These are phyloP conservation scores for Trichoderma sp. DNA, from an alignment of 2,329 filamentous ascomycete genomes.

Conservation along the genomic window DNA sequence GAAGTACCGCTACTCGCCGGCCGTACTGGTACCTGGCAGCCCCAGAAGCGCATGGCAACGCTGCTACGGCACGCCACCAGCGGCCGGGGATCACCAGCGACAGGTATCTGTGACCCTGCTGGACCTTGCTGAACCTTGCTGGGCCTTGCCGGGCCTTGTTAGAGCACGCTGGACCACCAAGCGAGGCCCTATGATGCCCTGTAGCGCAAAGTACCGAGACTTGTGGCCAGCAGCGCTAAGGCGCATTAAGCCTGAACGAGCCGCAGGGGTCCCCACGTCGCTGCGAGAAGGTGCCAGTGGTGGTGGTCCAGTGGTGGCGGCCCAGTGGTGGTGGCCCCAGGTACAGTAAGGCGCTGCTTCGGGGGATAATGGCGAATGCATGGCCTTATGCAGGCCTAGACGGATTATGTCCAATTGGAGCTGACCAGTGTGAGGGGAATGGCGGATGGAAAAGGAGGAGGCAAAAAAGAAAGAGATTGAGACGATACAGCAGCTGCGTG, in stretches of 20 bases:
- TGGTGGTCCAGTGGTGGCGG: background rate
- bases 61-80: conserved; percentile 11
- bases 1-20: background rate
- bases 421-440: background rate
- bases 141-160: background rate
- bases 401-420: background rate
- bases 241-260: conserved; percentile 4
- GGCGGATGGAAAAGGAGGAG: background rate
- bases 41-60: conserved; percentile 14
- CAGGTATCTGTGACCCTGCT: no score
- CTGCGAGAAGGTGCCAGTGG: background rate
- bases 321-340: background rate
- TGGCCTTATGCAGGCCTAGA: conserved; percentile 1
- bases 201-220: background rate
- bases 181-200: no score
- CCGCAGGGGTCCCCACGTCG: conserved; percentile 14
- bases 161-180: no score
- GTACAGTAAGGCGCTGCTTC: background rate
- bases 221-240: background rate
- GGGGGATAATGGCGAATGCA: background rate
- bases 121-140: background rate
- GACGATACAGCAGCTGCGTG: no score
- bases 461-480: background rate
- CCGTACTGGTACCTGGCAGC: background rate
- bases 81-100: background rate